Evolutionary conservation across 176 grass and related monocot species (phyloP).

Genomic region (Puccinellia tenuiflora): DNA sequence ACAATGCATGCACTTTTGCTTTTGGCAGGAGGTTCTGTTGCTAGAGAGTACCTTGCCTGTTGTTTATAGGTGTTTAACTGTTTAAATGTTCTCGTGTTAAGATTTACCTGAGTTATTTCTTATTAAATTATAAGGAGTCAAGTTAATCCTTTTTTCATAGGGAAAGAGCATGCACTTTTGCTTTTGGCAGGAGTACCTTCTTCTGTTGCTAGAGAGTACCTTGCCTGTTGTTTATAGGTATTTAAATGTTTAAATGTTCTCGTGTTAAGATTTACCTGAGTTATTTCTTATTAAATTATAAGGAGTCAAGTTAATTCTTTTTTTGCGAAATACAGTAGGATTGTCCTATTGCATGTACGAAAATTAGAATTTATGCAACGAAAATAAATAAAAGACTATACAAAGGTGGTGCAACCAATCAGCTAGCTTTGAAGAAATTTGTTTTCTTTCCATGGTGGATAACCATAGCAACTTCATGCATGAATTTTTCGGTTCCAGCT

Average conservation of each 20-base stretch:
- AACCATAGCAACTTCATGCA: not conserved
- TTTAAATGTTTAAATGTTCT: not conserved
- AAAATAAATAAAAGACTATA: not conserved
- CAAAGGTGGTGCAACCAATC: not conserved
- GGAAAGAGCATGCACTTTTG: no score
- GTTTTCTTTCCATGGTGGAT: not conserved
- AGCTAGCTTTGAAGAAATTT: not conserved
- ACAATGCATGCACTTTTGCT: no score
- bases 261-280: not conserved
- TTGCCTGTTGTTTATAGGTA: not conserved
- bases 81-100: no score
- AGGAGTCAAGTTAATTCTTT: no score
- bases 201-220: not conserved
- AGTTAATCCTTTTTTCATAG: no score
- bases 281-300: not conserved
- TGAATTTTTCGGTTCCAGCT: not conserved
- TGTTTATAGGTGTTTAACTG: not conserved
- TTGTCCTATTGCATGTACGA: no score
- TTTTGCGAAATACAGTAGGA: no score
- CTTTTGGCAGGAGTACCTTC: no score
- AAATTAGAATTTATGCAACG: no score
- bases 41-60: not conserved
- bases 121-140: not conserved
- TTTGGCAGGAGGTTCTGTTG: not conserved
- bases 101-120: not conserved